A percentile compares a stretch with the other conserved stretches of the same genome.
Evolutionary conservation across 768 basidiomycete species (phyloP).

Genomic region (Dentipellis sp.): DNA sequence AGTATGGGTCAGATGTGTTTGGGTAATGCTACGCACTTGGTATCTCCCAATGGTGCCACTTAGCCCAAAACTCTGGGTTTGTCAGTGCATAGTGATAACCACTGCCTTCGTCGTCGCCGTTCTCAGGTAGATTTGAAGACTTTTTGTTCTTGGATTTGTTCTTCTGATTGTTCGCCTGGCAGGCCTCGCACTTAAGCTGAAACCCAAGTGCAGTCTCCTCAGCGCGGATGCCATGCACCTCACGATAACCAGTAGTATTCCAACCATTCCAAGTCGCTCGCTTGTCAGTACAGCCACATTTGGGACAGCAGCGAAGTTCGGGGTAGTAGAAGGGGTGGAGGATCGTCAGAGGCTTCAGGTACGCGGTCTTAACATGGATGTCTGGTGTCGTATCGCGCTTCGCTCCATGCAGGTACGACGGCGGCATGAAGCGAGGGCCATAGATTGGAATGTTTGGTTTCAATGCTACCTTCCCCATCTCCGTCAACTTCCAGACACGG

Average conservation of each 20-base stretch:
- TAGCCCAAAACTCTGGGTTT: slow-evolving; percentile 15
- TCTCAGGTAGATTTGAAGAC: background rate
- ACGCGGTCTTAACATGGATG: background rate
- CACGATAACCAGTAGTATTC: background rate
- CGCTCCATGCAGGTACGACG: background rate
- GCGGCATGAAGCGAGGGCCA: background rate
- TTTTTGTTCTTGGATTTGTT: too few relatives aligned
- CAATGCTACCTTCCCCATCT: too few relatives aligned
- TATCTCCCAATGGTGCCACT: slow-evolving; percentile 15
- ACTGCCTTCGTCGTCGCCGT: background rate
- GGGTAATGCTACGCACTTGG: background rate
- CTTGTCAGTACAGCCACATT: background rate
- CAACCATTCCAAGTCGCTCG: background rate
- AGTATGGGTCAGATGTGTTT: too few relatives aligned
- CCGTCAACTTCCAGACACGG: too few relatives aligned
- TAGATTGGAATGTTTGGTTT: background rate
- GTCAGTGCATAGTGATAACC: slow-evolving; percentile 15
- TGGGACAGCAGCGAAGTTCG: background rate
- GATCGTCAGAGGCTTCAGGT: background rate
- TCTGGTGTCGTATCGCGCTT: background rate
- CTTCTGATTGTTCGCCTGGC: background rate
- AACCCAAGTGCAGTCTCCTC: background rate
- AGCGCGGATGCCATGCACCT: background rate
- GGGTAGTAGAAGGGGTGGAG: background rate
- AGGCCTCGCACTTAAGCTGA: background rate